phyloP scores from a whole-genome alignment of 148 eudicot genomes.

The Nyssa sinensis region DNA sequence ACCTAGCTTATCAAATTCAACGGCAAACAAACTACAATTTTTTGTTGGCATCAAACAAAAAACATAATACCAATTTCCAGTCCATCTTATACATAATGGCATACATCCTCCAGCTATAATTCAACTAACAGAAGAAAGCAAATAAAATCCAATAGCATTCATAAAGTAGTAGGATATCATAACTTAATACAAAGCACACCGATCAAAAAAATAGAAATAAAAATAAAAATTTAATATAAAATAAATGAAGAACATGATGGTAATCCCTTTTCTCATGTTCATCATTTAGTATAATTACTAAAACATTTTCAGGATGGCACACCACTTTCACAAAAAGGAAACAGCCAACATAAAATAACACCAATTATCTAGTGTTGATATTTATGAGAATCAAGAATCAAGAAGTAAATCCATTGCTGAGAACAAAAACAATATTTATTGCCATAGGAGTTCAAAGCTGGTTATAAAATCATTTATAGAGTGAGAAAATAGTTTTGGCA shows the following conservation, averaged over 20 bases:
- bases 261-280: neutral
- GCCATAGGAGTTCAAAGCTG: neutral
- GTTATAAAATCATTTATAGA: neutral
- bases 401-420: constrained; percentile 5
- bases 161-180: neutral
- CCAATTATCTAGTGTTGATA: neutral
- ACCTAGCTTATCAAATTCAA: neutral
- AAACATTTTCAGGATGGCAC: neutral
- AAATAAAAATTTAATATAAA: too few species aligned
- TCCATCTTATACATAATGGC: neutral
- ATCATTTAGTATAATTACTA: neutral
- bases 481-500: constrained; percentile 9
- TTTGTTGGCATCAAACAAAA: neutral
- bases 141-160: neutral
- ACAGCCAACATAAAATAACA: neutral
- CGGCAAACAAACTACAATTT: neutral
- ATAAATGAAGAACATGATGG: too few species aligned
- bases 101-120: neutral
- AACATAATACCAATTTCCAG: neutral
- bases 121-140: neutral
- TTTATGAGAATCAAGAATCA: neutral
- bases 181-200: neutral
- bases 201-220: neutral
- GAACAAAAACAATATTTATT: neutral
- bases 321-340: neutral